Conservation (phyloP, 805 yeast genomes). For the Hagleromyces aurorensis region DNA sequence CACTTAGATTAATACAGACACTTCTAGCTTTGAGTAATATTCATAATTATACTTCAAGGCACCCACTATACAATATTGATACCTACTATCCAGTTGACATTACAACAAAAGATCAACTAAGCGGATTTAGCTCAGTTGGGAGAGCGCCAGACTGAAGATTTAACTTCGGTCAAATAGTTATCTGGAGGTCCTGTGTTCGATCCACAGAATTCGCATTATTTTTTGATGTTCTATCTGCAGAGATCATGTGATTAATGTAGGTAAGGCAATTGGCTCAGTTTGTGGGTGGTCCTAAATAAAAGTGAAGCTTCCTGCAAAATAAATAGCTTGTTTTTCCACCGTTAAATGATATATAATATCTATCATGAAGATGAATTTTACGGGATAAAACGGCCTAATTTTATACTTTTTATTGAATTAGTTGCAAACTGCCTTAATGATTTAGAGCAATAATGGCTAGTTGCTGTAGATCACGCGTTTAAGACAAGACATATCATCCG, state of each 20-base stretch:
- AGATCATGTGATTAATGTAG: background rate
- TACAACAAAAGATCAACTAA: too few relatives aligned
- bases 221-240: conserved; percentile 9
- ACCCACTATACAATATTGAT: background rate
- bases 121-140: conserved; percentile 40
- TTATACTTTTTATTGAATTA: background rate
- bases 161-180: conserved; percentile 21
- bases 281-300: background rate
- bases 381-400: background rate
- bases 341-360: too few relatives aligned
- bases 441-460: too few relatives aligned
- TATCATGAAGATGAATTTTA: background rate
- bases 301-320: too few relatives aligned
- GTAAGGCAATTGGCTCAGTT: background rate
- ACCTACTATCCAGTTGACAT: too few relatives aligned
- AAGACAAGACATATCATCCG: too few relatives aligned
- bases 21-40: too few relatives aligned
- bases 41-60: too few relatives aligned
- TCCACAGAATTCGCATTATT: conserved; percentile 61
- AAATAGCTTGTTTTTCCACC: too few relatives aligned
- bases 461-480: too few relatives aligned
- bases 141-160: conserved; percentile 39
- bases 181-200: conserved; percentile 84
- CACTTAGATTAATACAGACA: too few relatives aligned
- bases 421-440: too few relatives aligned